phyloP scores from a whole-genome alignment of 202 grass and related monocot species.

The Schoenoplectus triqueter region DNA sequence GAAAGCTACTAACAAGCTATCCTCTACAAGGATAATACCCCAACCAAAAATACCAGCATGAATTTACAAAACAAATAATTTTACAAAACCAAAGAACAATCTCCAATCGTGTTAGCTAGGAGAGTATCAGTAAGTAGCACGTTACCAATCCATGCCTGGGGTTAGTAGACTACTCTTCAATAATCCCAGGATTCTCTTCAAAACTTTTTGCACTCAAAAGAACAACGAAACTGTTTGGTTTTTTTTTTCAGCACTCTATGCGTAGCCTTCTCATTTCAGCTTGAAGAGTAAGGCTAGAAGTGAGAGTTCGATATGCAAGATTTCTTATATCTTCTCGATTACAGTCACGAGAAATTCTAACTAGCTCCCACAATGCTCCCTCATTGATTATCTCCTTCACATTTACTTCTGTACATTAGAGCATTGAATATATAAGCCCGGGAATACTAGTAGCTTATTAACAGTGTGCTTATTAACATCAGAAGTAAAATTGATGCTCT shows the following conservation, averaged over 20 bases:
- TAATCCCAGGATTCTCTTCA: constrained; percentile 2
- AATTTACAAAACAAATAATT: constrained; percentile 42
- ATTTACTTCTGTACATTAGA: constrained; percentile 74
- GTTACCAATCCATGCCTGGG: constrained; percentile 24
- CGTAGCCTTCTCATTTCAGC: constrained; percentile 80
- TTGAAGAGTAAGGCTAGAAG: constrained; percentile 80
- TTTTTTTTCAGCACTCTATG: constrained; percentile 52
- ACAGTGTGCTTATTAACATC: neutral
- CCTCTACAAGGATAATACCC: constrained; percentile 33
- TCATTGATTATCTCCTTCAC: constrained; percentile 78
- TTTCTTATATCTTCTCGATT: constrained; percentile 93
- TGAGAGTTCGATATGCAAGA: constrained; percentile 76
- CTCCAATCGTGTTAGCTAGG: constrained; percentile 22
- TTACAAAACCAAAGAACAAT: constrained; percentile 22
- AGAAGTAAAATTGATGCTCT: constrained; percentile 28
- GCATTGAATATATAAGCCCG: neutral
- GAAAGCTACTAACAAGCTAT: constrained; percentile 20
- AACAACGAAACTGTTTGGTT: neutral
- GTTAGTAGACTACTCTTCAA: constrained; percentile 9
- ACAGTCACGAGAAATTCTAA: constrained; percentile 90
- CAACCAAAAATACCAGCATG: constrained; percentile 35
- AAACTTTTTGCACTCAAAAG: constrained; percentile 14
- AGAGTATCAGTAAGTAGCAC: constrained; percentile 21
- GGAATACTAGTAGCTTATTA: neutral
- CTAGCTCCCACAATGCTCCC: constrained; percentile 98